Evolutionary conservation across 768 basidiomycete species (phyloP).

Genomic region (Coprinopsis marcescibilis): DNA sequence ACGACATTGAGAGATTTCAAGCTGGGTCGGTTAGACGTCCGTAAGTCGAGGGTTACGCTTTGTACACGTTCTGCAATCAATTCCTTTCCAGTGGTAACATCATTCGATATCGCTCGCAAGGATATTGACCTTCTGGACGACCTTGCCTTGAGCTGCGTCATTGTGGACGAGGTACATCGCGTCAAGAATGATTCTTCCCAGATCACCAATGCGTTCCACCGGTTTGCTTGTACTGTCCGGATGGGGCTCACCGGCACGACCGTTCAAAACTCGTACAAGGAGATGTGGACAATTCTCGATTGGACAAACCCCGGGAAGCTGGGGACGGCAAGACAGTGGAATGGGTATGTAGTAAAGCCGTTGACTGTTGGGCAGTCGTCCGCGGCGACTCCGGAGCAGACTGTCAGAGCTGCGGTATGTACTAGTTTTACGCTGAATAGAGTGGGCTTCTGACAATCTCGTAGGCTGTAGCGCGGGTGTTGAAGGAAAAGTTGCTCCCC

Average conservation of each 20-base stretch:
- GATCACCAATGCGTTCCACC: conserved; percentile 63
- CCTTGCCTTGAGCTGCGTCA: conserved; percentile 65
- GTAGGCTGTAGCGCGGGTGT: conserved; percentile 53
- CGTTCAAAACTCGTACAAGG: conserved; percentile 82
- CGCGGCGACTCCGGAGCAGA: conserved; percentile 57
- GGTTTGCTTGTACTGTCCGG: conserved; percentile 58
- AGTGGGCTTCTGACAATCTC: neutral
- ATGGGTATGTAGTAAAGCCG: conserved; percentile 61
- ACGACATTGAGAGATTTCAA: conserved; percentile 65
- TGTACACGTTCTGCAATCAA: no score
- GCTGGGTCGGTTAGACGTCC: conserved; percentile 77
- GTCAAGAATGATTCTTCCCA: conserved; percentile 75
- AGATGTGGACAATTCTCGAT: conserved; percentile 88
- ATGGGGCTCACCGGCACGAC: conserved; percentile 85
- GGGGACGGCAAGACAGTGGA: conserved; percentile 75
- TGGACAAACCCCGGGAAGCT: conserved; percentile 84
- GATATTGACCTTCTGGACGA: conserved; percentile 66
- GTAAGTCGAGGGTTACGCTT: no score
- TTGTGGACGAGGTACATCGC: conserved; percentile 88
- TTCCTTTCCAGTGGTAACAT: conserved; percentile 60
- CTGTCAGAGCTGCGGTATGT: conserved; percentile 46
- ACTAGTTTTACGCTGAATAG: neutral
- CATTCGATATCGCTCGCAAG: conserved; percentile 67
- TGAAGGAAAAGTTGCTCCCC: conserved; percentile 70
- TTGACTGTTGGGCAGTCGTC: conserved; percentile 63